Base-by-base conservation (phyloP, 2,329 filamentous ascomycete genomes). In the Diaporthe vaccinii region DNA sequence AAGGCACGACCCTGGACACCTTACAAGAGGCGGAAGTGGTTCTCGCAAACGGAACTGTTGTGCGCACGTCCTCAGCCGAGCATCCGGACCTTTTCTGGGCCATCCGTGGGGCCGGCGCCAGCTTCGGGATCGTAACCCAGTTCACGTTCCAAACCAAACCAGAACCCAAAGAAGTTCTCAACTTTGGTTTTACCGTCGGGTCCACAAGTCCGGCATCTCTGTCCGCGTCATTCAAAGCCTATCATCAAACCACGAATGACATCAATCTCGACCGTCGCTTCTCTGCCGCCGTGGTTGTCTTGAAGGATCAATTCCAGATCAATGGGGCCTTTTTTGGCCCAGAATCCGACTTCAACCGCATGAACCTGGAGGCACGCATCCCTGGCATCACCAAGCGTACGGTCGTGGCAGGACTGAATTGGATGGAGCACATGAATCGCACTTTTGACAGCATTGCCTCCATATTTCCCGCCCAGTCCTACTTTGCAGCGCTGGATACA, bases 21-120 rank as follows among this genome's bases (percentile, higher is more conserved):
- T 34, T 57, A 8, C 2, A 34, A 57, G 53, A 57, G 15, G 53
- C 28, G 20, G 53, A 57, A 10, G 28, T 57, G 9, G 53, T 57
- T 34, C 53, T 57, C 53, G 53, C 53, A 20, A 57, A 57, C 53
- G 53, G 53, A 57, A 57, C 53, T 8, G 12, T 57, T 34, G 17
- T 10, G 28, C 53, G 28, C 53, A 22, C 53, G 5, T 57, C 28
- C 4, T 34, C 53, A 6, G 22, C 2, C 53, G 12, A 57, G 34
- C 5, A 91, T 41, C 6, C 78, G 0, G 84, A 85, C 65, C 80
- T 87, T 14, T 86, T 86, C 79, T 86, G 84, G 84, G 85, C 82
- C 1, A 75, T 87, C 4, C 80, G 83, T 2, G 85, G 85, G 6
- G 85, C 85, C 0, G 85, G 85, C 0, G 80, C 81, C 41, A 86